These are phyloP conservation scores for Mimosa bimucronata DNA, from an alignment of 306 rosid genomes.

Conservation along the genomic window DNA sequence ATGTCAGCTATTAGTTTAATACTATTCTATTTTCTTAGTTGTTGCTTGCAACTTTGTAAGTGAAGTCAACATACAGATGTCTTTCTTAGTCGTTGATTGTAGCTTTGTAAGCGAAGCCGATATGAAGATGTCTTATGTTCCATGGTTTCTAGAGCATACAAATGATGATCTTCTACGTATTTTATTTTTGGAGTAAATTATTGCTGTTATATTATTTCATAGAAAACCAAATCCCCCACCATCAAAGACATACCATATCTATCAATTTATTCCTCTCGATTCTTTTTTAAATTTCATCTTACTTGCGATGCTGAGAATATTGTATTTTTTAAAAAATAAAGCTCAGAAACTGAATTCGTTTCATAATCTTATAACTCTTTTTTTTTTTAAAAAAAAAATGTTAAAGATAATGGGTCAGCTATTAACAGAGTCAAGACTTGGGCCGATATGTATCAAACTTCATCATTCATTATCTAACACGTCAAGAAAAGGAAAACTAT, in stretches of 20 bases:
- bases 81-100: neutral
- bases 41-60: neutral
- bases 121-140: neutral
- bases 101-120: neutral
- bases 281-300: neutral
- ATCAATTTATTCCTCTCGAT: too few relatives aligned
- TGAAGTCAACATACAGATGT: neutral
- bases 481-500: too few relatives aligned
- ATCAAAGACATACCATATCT: neutral
- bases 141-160: neutral
- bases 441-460: neutral
- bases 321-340: too few relatives aligned
- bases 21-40: neutral
- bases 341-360: too few relatives aligned
- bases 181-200: neutral
- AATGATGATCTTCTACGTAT: neutral
- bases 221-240: neutral
- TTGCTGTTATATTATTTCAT: neutral
- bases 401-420: neutral
- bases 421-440: neutral
- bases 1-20: neutral
- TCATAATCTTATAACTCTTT: too few relatives aligned
- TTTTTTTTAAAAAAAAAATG: too few relatives aligned
- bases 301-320: neutral
- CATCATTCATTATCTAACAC: neutral